Evolutionary conservation across 1,284 basidiomycete genomes (phyloP).

Genomic region (Moniliophthora roreri): DNA sequence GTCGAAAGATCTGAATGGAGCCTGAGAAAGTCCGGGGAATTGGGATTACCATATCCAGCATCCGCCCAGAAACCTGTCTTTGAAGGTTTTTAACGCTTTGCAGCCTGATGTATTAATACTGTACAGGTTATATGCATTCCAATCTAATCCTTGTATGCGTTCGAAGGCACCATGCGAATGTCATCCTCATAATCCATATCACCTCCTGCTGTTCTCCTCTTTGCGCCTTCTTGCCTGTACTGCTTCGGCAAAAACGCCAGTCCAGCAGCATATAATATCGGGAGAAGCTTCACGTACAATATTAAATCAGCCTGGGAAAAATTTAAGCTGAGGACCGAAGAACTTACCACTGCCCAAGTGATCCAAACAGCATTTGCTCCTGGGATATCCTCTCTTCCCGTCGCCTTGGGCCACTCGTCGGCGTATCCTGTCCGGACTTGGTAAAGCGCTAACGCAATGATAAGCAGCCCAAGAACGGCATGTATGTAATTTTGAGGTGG

Average conservation of each 20-base stretch:
- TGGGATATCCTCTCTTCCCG: slow-evolving; percentile 39
- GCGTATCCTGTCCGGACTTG: slow-evolving; percentile 52
- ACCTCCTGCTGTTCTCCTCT: background rate
- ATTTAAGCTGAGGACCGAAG: background rate
- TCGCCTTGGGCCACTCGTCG: slow-evolving; percentile 44
- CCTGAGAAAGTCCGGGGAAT: too few species aligned
- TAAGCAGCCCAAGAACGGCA: slow-evolving; percentile 50
- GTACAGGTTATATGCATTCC: background rate
- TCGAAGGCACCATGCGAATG: background rate
- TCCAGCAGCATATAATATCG: slow-evolving; percentile 43
- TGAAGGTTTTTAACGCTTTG: too few species aligned
- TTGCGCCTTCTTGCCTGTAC: background rate
- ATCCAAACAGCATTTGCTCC: slow-evolving; percentile 46
- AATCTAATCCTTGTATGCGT: background rate
- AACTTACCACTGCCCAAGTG: slow-evolving; percentile 53
- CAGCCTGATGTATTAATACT: background rate
- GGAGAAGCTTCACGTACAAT: slow-evolving; percentile 36
- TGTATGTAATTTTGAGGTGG: slow-evolving; percentile 61
- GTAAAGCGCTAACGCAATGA: slow-evolving; percentile 50
- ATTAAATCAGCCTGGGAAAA: background rate
- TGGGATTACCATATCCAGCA: too few species aligned
- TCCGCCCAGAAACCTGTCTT: too few species aligned
- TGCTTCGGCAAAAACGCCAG: slow-evolving; percentile 39
- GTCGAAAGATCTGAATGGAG: too few species aligned
- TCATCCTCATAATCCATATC: background rate